Evolutionary conservation across 2,329 filamentous ascomycete species (phyloP).

Genomic region (Elsinoe ampelina): DNA sequence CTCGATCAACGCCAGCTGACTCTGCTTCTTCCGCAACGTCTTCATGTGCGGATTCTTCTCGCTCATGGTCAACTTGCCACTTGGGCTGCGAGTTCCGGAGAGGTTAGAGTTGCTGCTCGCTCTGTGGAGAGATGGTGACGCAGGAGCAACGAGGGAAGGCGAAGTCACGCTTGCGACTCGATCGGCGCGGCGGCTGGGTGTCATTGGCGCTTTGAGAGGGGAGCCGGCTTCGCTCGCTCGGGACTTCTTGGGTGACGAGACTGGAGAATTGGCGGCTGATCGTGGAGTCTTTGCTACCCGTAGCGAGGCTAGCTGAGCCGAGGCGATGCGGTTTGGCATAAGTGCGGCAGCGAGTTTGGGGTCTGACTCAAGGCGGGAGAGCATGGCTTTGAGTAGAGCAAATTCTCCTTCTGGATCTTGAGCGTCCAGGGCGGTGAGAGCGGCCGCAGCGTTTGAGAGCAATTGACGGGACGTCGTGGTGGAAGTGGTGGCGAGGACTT

Average conservation of each 20-base stretch:
- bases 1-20: slow-evolving; percentile 12
- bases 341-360: slow-evolving; percentile 49
- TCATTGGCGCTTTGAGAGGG: neutral
- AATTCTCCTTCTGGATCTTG: slow-evolving; percentile 86
- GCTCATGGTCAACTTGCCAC: slow-evolving; percentile 62
- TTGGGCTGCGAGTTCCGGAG: slow-evolving; percentile 28
- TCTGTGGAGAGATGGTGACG: neutral
- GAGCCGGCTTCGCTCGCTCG: neutral
- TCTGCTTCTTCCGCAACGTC: slow-evolving; percentile 49
- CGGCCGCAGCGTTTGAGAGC: slow-evolving; percentile 71
- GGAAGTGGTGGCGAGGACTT: slow-evolving; percentile 72
- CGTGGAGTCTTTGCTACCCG: slow-evolving; percentile 17
- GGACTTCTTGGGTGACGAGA: slow-evolving; percentile 14
- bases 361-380: slow-evolving; percentile 64
- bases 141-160: neutral
- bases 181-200: neutral
- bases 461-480: slow-evolving; percentile 63
- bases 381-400: slow-evolving; percentile 67
- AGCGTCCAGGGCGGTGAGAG: slow-evolving; percentile 74
- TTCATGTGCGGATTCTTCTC: slow-evolving; percentile 79
- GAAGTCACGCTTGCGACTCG: slow-evolving; percentile 2
- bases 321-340: slow-evolving; percentile 29
- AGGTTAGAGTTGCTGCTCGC: slow-evolving; percentile 37
- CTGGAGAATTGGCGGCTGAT: slow-evolving; percentile 14
- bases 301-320: slow-evolving; percentile 28